Base-by-base conservation (phyloP, 2,329 filamentous ascomycete species). In the Xylariaceae sp. region DNA sequence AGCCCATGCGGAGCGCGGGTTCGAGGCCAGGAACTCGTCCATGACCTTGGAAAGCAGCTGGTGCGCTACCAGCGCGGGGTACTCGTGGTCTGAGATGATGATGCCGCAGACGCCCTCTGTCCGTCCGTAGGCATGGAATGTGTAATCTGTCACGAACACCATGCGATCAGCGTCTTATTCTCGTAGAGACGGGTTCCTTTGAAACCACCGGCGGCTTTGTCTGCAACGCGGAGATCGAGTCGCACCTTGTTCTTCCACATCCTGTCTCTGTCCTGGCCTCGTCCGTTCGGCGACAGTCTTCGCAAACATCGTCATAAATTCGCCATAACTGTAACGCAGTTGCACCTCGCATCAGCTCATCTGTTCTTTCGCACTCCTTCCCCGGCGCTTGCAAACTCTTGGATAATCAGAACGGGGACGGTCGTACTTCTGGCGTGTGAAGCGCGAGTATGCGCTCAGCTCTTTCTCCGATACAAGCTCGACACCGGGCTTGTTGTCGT, bases 221-320 rank as follows among this genome's bases (percentile, higher is more conserved):
- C 34, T 23, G 44, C 8, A 42, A 30, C 51, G 56, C 51, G 56
- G 55, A 15, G 13, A 51, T 51, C 23, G 23, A 57, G 51, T 63
- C 73, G 64, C 77, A 86, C 86, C 85, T 78, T 92, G 84, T 75
- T 94, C 86, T 76, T 95, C 88, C 58, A 96, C 87, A 72, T 92
- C 90, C 75, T 95, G 89, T 73, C 90, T 82, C 75, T 92, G 86
- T 57, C 89, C 91, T n/a, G 88, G 84, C 61, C 81, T 80, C 62
- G 91, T 96, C 68, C 90, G 83, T 76, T 95, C 90, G 62, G 93
- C 93, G 53, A 97, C 88, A 15, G 89, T 93, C 76, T 90, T 90
- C 74, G 86, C 84, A 78, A 95, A 93, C 70, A 96, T 80, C 58
- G 86, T 88, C 86, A 96, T 90, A 80, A 95, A 85, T 67, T 82